Base-by-base conservation (phyloP, 495 filamentous ascomycete genomes). In the Aspergillus indologenus region DNA sequence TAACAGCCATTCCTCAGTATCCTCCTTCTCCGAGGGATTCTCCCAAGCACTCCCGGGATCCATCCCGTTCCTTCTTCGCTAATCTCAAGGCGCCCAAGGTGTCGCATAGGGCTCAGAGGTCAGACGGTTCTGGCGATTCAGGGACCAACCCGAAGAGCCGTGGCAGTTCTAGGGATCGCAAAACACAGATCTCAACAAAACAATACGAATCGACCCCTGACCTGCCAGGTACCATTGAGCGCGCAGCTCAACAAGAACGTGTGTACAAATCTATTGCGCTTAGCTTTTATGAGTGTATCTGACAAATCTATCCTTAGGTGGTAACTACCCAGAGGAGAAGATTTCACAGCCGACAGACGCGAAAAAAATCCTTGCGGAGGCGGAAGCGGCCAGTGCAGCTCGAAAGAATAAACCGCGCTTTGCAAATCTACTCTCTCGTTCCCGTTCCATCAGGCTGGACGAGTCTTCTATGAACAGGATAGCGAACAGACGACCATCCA, bases 391-490 rank as follows among this genome's bases (percentile, higher is more conserved):
- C 42, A 57, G 61, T 0, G 56, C 70, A 0, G 53, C 64, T 15
- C 80, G 73, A 59, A 83, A 75, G 60, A 73, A 65, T 51, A 82
- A 82, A 62, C 78, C 76, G 21, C 69, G 80, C 20, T 83, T 84
- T 61, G 75, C 76, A 34, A 76, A 81, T 23, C 75, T 91, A 21
- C 71, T 92, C 18, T 80, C 79, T 29, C 85, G 89, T 43, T 86
- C 86, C 24, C 85, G 83, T 53, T 91, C 89, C 11, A 83, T 87
- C 56, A 85, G 87, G 21, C 57, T 76, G 14, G 80, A 82, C 54
- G 79, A 82, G 14, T 71, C 68, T 7, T 70, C 77, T 17, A 64
- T 58, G 21, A 68, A 66, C 51, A 71, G 70, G 61, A 62, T 68
- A 44, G 61, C 69, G 21, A 67, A 68, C 22, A 66, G 75, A 60